phyloP scores from a whole-genome alignment of 2,329 filamentous ascomycete genomes.

The Pseudogymnoascus sp. region DNA sequence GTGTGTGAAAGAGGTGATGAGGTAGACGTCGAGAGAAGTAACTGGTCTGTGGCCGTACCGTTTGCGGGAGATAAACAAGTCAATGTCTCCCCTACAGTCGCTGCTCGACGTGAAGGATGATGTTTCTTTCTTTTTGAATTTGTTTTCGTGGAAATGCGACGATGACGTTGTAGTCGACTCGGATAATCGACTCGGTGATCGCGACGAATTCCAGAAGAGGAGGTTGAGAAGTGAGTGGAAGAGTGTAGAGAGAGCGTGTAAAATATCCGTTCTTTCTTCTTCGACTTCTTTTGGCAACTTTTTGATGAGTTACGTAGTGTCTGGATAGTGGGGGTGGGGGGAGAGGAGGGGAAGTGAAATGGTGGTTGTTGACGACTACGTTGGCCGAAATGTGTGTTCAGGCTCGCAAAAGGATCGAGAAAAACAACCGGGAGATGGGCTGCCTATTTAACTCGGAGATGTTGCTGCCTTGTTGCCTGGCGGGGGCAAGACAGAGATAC shows the following conservation, averaged over 20 bases:
- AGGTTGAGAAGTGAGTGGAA: background rate
- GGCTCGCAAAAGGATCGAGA: slow-evolving; percentile 5
- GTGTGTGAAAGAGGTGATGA: slow-evolving; percentile 8
- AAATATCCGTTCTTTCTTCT: background rate
- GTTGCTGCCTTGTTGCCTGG: slow-evolving; percentile 7
- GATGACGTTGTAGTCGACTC: slow-evolving; percentile 14
- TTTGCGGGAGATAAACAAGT: slow-evolving; percentile 91
- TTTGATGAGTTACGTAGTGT: slow-evolving; percentile 9
- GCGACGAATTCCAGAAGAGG: slow-evolving; percentile 5
- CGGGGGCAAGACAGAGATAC: slow-evolving; percentile 7
- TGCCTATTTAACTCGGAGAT: slow-evolving; percentile 14
- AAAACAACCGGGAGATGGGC: slow-evolving; percentile 21
- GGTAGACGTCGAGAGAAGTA: slow-evolving; percentile 16
- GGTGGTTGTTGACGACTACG: slow-evolving; percentile 18
- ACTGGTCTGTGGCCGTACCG: slow-evolving; percentile 38
- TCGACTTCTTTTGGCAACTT: background rate
- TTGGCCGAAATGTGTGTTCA: slow-evolving; percentile 22
- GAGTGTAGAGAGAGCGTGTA: background rate
- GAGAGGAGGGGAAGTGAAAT: slow-evolving; percentile 3
- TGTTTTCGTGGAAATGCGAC: slow-evolving; percentile 20
- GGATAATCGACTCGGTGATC: slow-evolving; percentile 9
- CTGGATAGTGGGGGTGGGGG: slow-evolving; percentile 11
- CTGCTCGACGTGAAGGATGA: slow-evolving; percentile 29
- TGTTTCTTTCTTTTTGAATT: slow-evolving; percentile 9
- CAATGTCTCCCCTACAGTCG: slow-evolving; percentile 83